These are phyloP conservation scores for Xylaria cubensis DNA, from an alignment of 495 filamentous ascomycete species.

Conservation along the genomic window DNA sequence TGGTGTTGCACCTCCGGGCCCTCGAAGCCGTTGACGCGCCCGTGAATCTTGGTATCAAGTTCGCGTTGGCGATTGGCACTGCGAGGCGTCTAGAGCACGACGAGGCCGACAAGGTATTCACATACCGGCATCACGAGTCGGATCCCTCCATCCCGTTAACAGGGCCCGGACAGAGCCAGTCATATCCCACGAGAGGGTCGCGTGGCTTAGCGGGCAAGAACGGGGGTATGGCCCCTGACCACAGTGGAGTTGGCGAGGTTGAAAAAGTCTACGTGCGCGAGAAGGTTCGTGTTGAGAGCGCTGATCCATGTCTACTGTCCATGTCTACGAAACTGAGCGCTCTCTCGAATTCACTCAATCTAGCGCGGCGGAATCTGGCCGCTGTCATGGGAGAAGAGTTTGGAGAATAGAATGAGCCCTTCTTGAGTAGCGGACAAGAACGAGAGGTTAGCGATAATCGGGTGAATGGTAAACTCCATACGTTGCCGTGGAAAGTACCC, in stretches of 20 bases:
- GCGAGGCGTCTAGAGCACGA: slow-evolving; percentile 75
- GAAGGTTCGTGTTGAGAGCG: slow-evolving; percentile 88
- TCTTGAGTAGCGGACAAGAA: neutral
- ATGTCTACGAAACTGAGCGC: slow-evolving; percentile 86
- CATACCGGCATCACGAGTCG: slow-evolving; percentile 47
- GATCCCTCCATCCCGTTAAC: neutral
- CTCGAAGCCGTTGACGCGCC: slow-evolving; percentile 67
- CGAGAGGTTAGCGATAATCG: neutral
- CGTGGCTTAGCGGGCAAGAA: slow-evolving; percentile 3
- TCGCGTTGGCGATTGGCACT: slow-evolving; percentile 63
- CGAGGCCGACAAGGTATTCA: slow-evolving; percentile 77
- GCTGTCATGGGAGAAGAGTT: slow-evolving; percentile 76
- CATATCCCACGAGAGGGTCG: slow-evolving; percentile 18
- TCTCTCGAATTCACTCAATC: slow-evolving; percentile 72
- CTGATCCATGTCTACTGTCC: slow-evolving; percentile 88
- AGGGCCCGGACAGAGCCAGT: slow-evolving; percentile 3
- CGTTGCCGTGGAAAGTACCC: neutral
- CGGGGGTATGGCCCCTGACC: slow-evolving; percentile 1
- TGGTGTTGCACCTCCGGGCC: slow-evolving; percentile 80
- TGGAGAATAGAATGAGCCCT: slow-evolving; percentile 36
- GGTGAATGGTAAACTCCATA: neutral
- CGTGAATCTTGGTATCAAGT: slow-evolving; percentile 55
- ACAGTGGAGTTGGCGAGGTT: slow-evolving; percentile 27
- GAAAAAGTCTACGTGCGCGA: slow-evolving; percentile 82
- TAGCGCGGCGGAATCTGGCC: slow-evolving; percentile 73